Evolutionary conservation across 2,329 filamentous ascomycete species (phyloP).

Genomic region (Penicillium sp.): DNA sequence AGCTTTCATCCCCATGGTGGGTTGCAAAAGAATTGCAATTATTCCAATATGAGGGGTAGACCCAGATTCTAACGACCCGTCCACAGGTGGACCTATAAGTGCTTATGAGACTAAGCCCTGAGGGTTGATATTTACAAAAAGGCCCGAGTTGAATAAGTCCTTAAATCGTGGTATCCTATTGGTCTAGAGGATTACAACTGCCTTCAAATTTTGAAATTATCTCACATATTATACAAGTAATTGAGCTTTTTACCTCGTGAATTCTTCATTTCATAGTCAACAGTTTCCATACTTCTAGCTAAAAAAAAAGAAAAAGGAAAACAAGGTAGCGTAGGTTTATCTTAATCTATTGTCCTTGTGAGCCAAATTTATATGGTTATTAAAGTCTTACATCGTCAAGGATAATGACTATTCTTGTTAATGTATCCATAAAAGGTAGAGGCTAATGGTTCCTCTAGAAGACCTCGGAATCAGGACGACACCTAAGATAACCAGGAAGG

Average conservation of each 20-base stretch:
- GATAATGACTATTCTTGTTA: no score
- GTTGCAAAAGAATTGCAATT: neutral
- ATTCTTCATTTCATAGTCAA: neutral
- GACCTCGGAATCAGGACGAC: no score
- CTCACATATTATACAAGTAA: neutral
- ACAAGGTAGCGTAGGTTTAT: neutral
- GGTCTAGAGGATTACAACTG: neutral
- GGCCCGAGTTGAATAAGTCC: neutral
- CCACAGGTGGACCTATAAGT: neutral
- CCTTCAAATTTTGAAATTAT: neutral
- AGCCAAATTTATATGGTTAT: neutral
- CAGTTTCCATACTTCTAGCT: neutral
- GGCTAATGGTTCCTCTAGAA: neutral
- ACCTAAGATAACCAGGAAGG: neutral
- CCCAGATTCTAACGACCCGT: neutral
- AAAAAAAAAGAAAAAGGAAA: accelerated
- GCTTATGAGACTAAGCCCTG: neutral
- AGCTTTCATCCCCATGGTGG: constrained; percentile 51
- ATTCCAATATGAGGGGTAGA: neutral
- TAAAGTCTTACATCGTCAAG: neutral
- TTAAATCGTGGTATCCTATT: neutral
- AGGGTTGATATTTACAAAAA: neutral
- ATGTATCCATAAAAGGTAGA: neutral
- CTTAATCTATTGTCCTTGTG: neutral
- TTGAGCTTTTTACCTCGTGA: neutral